Base-by-base conservation (phyloP, 2,329 filamentous ascomycete species). In the Pseudogymnoascus sp. region DNA sequence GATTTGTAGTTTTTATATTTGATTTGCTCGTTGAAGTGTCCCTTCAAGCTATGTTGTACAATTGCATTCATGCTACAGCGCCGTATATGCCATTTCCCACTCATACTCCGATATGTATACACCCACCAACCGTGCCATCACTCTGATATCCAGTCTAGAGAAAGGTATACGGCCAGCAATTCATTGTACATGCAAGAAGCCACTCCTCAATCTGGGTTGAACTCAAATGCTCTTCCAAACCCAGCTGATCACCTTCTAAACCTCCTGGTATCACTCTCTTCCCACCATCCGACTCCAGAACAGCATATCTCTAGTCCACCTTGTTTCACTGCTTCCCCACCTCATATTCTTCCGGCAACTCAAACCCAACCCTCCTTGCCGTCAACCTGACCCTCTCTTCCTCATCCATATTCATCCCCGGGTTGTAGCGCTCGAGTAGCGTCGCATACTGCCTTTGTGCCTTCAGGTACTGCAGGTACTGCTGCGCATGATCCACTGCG, bases 371-470 rank as follows among this genome's bases (percentile, higher is more conserved):
- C 73, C 90, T 85, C 77, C 92, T 81, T 7, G 95, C 95, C 63
- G 90, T 90, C 79, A 97, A 79, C 65, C 91, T 80, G 45, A 97
- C 87, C 66, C 90, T 83, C 79, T 98, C 93, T 77, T 96, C 87
- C 74, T 87, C 88, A 69, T 89, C 86, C 88, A 96, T 90, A 69
- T 85, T 85, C 86, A 96, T 91, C 16, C 93, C 92, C 0, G 92
- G 92, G 76, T 98, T 98, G 78, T 99, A 98, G 70, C 93, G 83
- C 77, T 97, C 93, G 39, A 98, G 76, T 48, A 98, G 79, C 14
- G 85, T 88, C 25, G 85, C 83, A 75, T 98, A 97, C 74, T 85
- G 85, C 62, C 93, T 82, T 79, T 99, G 95, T n/a, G 93, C 88
- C 70, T 85, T 85, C 19, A 95, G 82, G 74, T 96, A 98, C 64